Conservation (phyloP, 2,329 filamentous ascomycete genomes). For the Hypomyces rosellus region DNA sequence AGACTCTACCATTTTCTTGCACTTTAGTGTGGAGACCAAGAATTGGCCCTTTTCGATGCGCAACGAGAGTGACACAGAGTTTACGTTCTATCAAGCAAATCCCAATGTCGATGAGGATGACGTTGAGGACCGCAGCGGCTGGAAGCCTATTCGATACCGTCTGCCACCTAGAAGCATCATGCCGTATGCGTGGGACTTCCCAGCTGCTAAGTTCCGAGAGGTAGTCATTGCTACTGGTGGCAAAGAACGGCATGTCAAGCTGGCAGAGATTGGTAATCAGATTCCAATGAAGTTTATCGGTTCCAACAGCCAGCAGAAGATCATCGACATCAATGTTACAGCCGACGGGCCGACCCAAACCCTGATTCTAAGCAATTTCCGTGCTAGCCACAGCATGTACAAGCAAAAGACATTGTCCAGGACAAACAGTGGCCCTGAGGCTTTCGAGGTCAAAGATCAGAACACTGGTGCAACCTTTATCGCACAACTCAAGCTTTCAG, state of each 20-base stretch:
- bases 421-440: conserved; percentile 44
- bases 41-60: conserved; percentile 99
- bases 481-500: conserved; percentile 80
- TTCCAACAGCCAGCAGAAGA: conserved; percentile 65
- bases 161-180: conserved; percentile 93
- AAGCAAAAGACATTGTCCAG: conserved; percentile 47
- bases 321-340: conserved; percentile 93
- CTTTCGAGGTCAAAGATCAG: conserved; percentile 88
- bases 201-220: conserved; percentile 92
- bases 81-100: conserved; percentile 92
- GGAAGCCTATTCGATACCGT: conserved; percentile 88
- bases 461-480: conserved; percentile 85
- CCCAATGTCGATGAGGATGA: conserved; percentile 91
- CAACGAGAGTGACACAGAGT: conserved; percentile 95
- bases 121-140: conserved; percentile 73
- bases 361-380: conserved; percentile 89
- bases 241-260: conserved; percentile 78
- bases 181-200: conserved; percentile 99
- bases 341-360: conserved; percentile 95
- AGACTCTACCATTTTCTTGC: conserved; percentile 85
- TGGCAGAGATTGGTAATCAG: conserved; percentile 93
- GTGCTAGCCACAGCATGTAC: conserved; percentile 87
- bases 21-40: conserved; percentile 83
- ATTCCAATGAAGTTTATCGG: conserved; percentile 85
- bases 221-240: conserved; percentile 58